A percentile compares a stretch with the other conserved stretches of the same genome.
Conservation (phyloP, 1,284 basidiomycete species). For the Rhodotorula sp. region DNA sequence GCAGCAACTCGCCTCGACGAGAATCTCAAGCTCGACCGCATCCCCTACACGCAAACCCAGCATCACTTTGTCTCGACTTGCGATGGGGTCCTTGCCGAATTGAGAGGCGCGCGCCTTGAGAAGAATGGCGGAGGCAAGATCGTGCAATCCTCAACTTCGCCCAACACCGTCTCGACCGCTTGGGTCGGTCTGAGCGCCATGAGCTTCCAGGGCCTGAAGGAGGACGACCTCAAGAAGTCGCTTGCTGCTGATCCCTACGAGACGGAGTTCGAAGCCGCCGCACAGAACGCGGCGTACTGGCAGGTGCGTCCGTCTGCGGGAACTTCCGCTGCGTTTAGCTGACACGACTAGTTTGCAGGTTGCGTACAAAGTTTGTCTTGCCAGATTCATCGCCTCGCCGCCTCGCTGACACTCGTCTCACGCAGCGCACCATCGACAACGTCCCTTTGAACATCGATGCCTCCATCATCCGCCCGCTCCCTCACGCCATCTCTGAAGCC, state of each 20-base stretch:
- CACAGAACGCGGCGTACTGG: constrained; percentile 68
- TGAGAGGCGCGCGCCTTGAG: constrained; percentile 46
- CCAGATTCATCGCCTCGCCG: background rate
- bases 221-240: constrained; percentile 52
- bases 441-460: constrained; percentile 64
- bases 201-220: constrained; percentile 47
- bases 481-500: constrained; percentile 30
- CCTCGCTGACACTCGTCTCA: background rate
- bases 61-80: constrained; percentile 61
- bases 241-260: constrained; percentile 59
- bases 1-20: constrained; percentile 38
- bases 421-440: constrained; percentile 61
- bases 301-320: constrained; percentile 38
- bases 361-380: background rate
- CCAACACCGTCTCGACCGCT: background rate
- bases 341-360: background rate
- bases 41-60: constrained; percentile 58
- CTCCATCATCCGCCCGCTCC: constrained; percentile 57
- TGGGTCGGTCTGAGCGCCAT: constrained; percentile 44
- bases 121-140: constrained; percentile 2
- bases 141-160: constrained; percentile 25
- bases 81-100: constrained; percentile 58
- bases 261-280: constrained; percentile 63
- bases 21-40: constrained; percentile 56
- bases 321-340: background rate